Percentiles rank a stretch among this genome's conserved stretches.
Conservation (phyloP, 805 yeast species). For the Lipomyces spencermartinsiae region DNA sequence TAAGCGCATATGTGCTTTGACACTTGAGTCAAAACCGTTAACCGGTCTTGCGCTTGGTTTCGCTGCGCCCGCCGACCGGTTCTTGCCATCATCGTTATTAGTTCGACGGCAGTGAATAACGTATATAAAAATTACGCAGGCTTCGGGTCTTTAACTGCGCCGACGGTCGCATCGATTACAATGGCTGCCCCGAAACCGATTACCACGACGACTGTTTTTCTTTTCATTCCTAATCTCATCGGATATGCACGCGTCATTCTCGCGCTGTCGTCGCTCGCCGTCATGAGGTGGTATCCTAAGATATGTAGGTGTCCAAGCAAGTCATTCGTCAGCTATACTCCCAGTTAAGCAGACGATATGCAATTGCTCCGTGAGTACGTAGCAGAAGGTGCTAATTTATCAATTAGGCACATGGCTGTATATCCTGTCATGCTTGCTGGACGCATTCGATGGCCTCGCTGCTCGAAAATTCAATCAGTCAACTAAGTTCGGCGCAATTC, state of each 20-base stretch:
- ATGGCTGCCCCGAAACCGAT: conserved; percentile 28
- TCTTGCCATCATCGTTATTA: neutral
- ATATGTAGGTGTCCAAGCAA: conserved; percentile 52
- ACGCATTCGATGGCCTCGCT: conserved; percentile 95
- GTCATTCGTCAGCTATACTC: neutral
- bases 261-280: conserved; percentile 76
- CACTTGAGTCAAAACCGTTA: neutral
- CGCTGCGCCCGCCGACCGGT: neutral
- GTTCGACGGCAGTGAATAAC: neutral
- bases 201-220: conserved; percentile 64
- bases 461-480: conserved; percentile 90
- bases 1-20: neutral
- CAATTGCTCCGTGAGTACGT: neutral
- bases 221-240: conserved; percentile 88
- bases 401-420: conserved; percentile 62
- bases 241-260: conserved; percentile 87
- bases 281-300: conserved; percentile 85
- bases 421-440: conserved; percentile 86
- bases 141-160: neutral
- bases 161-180: neutral
- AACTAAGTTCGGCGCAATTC: conserved; percentile 91
- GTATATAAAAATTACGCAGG: neutral
- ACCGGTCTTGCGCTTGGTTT: neutral
- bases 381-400: neutral
- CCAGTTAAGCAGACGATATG: neutral